These are phyloP conservation scores for Lactuca saligna DNA, from an alignment of 129 eudicot species.

Conservation along the genomic window DNA sequence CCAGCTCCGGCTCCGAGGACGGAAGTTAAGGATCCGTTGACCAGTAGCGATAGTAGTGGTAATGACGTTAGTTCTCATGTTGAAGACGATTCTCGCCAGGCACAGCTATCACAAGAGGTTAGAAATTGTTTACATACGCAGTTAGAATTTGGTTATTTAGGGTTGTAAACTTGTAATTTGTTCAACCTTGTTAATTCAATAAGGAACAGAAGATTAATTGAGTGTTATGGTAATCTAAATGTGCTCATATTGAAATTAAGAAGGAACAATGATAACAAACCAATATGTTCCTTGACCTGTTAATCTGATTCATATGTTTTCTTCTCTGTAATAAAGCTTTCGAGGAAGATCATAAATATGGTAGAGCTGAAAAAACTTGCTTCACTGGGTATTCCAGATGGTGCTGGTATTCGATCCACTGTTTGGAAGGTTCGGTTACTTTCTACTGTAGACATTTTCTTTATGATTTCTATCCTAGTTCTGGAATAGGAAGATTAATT, in stretches of 20 bases:
- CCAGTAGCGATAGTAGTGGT: slow-evolving; percentile 6
- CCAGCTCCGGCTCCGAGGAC: slow-evolving; percentile 31
- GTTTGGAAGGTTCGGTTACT: slow-evolving; percentile 78
- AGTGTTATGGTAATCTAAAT: background rate
- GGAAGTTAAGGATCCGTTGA: slow-evolving; percentile 65
- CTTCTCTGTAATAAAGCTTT: slow-evolving; percentile 44
- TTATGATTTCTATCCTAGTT: background rate
- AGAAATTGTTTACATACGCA: slow-evolving; percentile 9
- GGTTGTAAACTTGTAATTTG: background rate
- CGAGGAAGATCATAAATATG: slow-evolving; percentile 77
- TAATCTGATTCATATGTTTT: slow-evolving; percentile 7
- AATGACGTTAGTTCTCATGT: slow-evolving; percentile 35
- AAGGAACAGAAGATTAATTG: background rate
- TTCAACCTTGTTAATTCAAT: background rate
- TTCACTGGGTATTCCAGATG: slow-evolving; percentile 89
- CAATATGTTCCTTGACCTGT: slow-evolving; percentile 5
- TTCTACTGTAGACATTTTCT: background rate
- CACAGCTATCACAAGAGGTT: slow-evolving; percentile 89
- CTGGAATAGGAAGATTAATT: slow-evolving; percentile 14
- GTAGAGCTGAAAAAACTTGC: slow-evolving; percentile 81
- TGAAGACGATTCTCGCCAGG: slow-evolving; percentile 68
- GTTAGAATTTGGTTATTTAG: background rate
- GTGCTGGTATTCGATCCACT: slow-evolving; percentile 72
- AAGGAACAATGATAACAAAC: background rate
- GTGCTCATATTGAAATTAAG: slow-evolving; percentile 10